Percentiles rank a stretch among this genome's conserved stretches.
Evolutionary conservation across 345 rosid species (phyloP).

Genomic region (Gossypium stocksii): DNA sequence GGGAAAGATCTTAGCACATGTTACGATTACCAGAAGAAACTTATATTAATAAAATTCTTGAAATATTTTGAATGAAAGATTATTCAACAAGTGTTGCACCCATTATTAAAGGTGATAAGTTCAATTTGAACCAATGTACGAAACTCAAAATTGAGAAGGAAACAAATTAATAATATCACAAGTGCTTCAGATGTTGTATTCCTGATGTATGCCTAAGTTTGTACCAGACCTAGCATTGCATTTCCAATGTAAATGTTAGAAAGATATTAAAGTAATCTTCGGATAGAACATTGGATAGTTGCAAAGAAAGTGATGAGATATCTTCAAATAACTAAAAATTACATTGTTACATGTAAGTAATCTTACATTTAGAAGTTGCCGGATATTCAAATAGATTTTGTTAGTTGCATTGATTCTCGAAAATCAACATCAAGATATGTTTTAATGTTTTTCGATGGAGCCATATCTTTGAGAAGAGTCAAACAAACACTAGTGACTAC

Average conservation of each 20-base stretch:
- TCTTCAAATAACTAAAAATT: not conserved
- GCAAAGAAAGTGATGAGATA: not conserved
- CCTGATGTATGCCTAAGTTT: not conserved
- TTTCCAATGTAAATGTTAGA: not conserved
- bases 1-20: not conserved
- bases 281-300: not conserved
- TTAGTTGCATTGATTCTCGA: not conserved
- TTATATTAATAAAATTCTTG: not conserved
- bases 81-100: not conserved
- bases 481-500: not conserved
- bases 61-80: too few species aligned
- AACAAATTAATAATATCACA: not conserved
- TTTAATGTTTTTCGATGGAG: not conserved
- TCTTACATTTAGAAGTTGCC: not conserved
- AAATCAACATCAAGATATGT: not conserved
- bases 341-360: not conserved
- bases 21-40: not conserved
- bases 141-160: not conserved
- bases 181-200: not conserved
- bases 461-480: not conserved
- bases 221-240: not conserved
- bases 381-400: not conserved
- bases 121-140: not conserved
- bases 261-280: not conserved
- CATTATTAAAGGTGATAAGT: not conserved